Evolutionary conservation across 2,329 filamentous ascomycete species (phyloP).

Genomic region (Trichophyton rubrum): DNA sequence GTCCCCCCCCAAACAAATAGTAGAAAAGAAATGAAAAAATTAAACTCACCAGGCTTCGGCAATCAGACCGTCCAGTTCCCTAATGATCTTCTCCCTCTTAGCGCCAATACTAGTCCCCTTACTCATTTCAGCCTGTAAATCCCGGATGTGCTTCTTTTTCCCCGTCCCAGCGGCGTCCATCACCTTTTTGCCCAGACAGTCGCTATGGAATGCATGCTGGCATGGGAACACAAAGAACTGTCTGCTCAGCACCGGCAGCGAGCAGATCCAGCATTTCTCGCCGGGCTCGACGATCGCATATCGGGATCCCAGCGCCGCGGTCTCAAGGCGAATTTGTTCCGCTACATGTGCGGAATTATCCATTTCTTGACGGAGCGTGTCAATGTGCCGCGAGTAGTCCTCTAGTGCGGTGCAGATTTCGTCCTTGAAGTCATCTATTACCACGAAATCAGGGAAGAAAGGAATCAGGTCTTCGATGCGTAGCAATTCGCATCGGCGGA

Average conservation of each 20-base stretch:
- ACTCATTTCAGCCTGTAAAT: slow-evolving; percentile 72
- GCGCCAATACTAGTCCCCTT: slow-evolving; percentile 58
- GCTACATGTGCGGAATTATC: slow-evolving; percentile 84
- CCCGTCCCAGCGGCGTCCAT: slow-evolving; percentile 67
- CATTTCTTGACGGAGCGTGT: slow-evolving; percentile 82
- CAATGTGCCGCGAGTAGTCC: slow-evolving; percentile 84
- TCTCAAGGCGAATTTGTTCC: slow-evolving; percentile 79
- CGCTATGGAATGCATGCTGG: slow-evolving; percentile 93
- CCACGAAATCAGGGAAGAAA: slow-evolving; percentile 96
- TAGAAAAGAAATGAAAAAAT: slow-evolving; percentile 19
- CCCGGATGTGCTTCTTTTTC: slow-evolving; percentile 66
- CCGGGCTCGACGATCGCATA: slow-evolving; percentile 96
- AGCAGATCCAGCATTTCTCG: slow-evolving; percentile 83
- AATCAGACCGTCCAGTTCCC: slow-evolving; percentile 82
- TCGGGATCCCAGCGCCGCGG: slow-evolving; percentile 68
- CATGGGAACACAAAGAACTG: slow-evolving; percentile 99
- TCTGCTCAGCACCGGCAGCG: slow-evolving; percentile 69
- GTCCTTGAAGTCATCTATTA: slow-evolving; percentile 98
- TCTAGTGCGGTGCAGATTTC: slow-evolving; percentile 92
- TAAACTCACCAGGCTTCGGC: slow-evolving; percentile 66
- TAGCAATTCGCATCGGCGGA: slow-evolving; percentile 80
- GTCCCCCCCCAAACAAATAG: not conserved
- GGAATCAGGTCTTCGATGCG: slow-evolving; percentile 95
- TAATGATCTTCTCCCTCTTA: slow-evolving; percentile 62
- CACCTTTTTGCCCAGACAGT: slow-evolving; percentile 78